Evolutionary conservation across 2,329 filamentous ascomycete genomes (phyloP).

Genomic region (Bipolaris gigantea): DNA sequence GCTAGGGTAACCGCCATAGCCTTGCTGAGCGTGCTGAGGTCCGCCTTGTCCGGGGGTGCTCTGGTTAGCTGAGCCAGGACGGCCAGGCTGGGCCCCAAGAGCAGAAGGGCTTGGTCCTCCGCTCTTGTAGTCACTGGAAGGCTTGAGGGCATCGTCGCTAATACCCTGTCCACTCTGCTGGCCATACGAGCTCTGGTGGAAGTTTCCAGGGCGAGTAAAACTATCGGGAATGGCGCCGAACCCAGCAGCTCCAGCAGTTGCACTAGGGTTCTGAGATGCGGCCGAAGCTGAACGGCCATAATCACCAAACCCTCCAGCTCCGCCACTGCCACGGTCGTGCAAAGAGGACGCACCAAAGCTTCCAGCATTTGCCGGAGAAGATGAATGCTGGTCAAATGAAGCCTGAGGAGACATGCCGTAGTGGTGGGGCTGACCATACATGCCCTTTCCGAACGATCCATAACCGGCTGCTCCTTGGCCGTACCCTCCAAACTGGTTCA

Average conservation of each 20-base stretch:
- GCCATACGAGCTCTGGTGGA: slow-evolving; percentile 53
- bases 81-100: slow-evolving; percentile 61
- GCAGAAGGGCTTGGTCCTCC: slow-evolving; percentile 62
- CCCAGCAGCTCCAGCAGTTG: slow-evolving; percentile 52
- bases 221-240: slow-evolving; percentile 61
- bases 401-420: slow-evolving; percentile 60
- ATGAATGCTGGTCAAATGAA: slow-evolving; percentile 64
- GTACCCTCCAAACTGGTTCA: slow-evolving; percentile 63
- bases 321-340: slow-evolving; percentile 51
- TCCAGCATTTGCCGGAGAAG: slow-evolving; percentile 63
- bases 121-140: slow-evolving; percentile 59
- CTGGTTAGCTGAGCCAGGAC: slow-evolving; percentile 65
- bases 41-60: slow-evolving; percentile 56
- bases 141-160: slow-evolving; percentile 59
- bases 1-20: slow-evolving; percentile 59
- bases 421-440: slow-evolving; percentile 66
- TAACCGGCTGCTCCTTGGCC: slow-evolving; percentile 53
- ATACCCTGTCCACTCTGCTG: slow-evolving; percentile 51
- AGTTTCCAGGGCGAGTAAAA: slow-evolving; percentile 62
- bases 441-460: slow-evolving; percentile 58
- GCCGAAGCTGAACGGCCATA: slow-evolving; percentile 64
- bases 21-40: slow-evolving; percentile 60
- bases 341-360: slow-evolving; percentile 54
- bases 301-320: slow-evolving; percentile 57
- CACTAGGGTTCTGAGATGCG: slow-evolving; percentile 57